Percentiles rank a stretch among this genome's conserved stretches.
Evolutionary conservation across 202 grass and related monocot species (phyloP).

Genomic region (Cymbopogon flexuosus): DNA sequence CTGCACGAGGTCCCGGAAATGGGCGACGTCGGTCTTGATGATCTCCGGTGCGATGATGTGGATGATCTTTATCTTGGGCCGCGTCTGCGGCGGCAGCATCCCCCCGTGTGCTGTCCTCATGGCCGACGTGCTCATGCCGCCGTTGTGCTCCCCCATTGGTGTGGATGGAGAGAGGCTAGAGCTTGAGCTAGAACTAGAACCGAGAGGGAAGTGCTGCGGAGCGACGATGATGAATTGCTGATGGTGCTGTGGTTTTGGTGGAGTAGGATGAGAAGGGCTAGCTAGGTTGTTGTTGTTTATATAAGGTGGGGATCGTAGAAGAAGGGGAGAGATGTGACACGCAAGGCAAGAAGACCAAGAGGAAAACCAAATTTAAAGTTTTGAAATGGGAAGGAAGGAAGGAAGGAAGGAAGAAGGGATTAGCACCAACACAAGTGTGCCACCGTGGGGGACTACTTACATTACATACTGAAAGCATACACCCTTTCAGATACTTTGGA

Average conservation of each 20-base stretch:
- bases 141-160: conserved; percentile 29
- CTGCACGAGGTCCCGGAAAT: conserved; percentile 79
- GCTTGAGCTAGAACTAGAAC: not conserved
- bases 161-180: too few species aligned
- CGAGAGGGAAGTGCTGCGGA: not conserved
- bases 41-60: conserved; percentile 80
- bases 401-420: not conserved
- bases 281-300: conserved; percentile 7
- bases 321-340: not conserved
- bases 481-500: not conserved
- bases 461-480: not conserved
- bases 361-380: not conserved
- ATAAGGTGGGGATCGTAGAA: not conserved
- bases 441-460: not conserved
- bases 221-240: not conserved
- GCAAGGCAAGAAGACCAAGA: not conserved
- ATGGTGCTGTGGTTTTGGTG: not conserved
- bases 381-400: not conserved
- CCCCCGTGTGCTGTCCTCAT: not conserved
- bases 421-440: not conserved
- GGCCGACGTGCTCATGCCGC: conserved; percentile 6
- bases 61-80: conserved; percentile 66
- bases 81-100: conserved; percentile 30
- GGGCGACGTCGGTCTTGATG: conserved; percentile 78
- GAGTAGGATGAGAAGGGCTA: not conserved